Evolutionary conservation across 805 yeast genomes (phyloP), one percentile per base, ranked within the genome.

Genomic region (Pichia californica): DNA sequence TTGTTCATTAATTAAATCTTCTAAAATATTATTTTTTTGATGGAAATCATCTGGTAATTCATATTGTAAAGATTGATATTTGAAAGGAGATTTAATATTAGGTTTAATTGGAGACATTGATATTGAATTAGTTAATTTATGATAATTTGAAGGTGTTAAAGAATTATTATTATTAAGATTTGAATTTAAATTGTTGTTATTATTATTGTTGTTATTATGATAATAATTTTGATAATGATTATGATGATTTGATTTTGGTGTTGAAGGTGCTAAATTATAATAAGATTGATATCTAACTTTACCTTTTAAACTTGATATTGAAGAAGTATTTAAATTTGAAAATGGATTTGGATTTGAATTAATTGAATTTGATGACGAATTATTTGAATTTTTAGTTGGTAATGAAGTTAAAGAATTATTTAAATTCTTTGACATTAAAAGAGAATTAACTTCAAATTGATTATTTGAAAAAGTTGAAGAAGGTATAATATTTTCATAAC

Each of bases 261-360:
- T 47, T 37, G 55, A 36, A 16, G 55, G 53, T 15, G 54, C 50
- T 30, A 49, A 50, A 34, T 51, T 50, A 44, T 54, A 59, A 44
- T 63, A 63, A 5, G 61, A 53, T 46, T 62, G 67, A 48, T 63
- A 63, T 45, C 64, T 50, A 29, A 55, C 62, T 43, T 57, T 59
- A 18, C 57, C 53, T 28, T 60, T 52, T 36, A 59, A 43, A 29
- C 53, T 51, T 40, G 57, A 52, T 21, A 55, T 52, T 36, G 57
- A 57, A 9, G 61, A 37, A 21, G 44, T 42, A 37, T 48, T 48
- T n/a, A 45, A 32, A 11, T 33, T 38, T 21, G 45, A 30, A n/a
- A 45, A 45, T 5, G 45, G 48, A 36, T 36, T 41, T 30, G 46
- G 38, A 33, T 46, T 50, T 23, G 51, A 27, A 21, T 43, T 45